Conservation (phyloP, 2,329 filamentous ascomycete genomes). For the Coniochaeta ligniaria region DNA sequence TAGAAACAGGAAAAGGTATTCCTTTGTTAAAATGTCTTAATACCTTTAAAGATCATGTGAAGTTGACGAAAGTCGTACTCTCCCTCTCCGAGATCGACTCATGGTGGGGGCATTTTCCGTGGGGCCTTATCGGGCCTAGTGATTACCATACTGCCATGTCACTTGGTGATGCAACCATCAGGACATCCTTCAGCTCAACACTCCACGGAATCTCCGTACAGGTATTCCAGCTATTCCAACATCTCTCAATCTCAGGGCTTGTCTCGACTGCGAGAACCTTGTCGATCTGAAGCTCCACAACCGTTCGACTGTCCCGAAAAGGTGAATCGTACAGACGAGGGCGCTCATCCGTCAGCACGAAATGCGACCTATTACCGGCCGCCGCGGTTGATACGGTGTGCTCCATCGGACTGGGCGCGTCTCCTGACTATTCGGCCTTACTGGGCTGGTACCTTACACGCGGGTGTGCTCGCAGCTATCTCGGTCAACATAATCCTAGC, state of each 20-base stretch:
- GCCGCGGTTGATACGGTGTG: not conserved
- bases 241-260: not conserved
- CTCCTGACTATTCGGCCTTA: not conserved
- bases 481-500: not conserved
- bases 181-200: not conserved
- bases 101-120: not conserved
- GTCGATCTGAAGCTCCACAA: not conserved
- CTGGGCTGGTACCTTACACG: not conserved
- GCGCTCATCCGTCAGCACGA: not conserved
- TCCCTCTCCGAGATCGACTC: not conserved
- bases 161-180: not conserved
- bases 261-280: not conserved
- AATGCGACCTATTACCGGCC: not conserved
- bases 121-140: not conserved
- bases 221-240: not conserved
- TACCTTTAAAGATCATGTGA: too few species aligned
- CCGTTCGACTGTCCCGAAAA: not conserved
- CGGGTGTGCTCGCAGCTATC: not conserved
- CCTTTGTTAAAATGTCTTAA: too few species aligned
- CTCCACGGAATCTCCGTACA: not conserved
- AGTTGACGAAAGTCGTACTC: too few species aligned
- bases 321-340: not conserved
- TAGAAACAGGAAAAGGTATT: too few species aligned
- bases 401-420: not conserved
- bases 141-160: not conserved